These are phyloP conservation scores for Brassica hybrid DNA, from an alignment of 441 rosid genomes.

Conservation along the genomic window DNA sequence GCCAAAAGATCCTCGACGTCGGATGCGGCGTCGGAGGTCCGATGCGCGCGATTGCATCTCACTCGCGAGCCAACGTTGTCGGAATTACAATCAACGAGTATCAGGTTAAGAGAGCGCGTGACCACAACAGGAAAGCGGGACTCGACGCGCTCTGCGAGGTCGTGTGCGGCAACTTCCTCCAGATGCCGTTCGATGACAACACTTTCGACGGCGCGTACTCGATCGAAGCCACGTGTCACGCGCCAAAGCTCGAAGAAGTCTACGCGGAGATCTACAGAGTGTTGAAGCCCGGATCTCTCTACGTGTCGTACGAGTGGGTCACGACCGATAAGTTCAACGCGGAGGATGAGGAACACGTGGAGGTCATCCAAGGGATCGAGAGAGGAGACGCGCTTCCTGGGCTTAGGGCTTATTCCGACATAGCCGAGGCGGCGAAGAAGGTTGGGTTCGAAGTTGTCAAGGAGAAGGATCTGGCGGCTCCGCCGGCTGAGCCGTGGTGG, in stretches of 20 bases:
- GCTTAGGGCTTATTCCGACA: conserved; percentile 61
- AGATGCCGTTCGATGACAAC: conserved; percentile 75
- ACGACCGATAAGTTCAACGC: conserved; percentile 64
- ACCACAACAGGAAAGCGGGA: conserved; percentile 81
- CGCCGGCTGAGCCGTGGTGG: conserved; percentile 86
- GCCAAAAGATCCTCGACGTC: conserved; percentile 65
- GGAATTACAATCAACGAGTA: conserved; percentile 92
- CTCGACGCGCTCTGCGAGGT: conserved; percentile 76
- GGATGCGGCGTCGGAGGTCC: conserved; percentile 95
- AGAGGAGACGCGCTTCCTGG: conserved; percentile 88
- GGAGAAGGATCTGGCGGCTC: conserved; percentile 76
- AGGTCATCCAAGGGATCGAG: conserved; percentile 81
- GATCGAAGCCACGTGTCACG: conserved; percentile 87
- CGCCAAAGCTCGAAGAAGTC: conserved; percentile 53
- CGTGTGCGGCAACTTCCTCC: conserved; percentile 74
- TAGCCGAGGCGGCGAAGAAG: conserved; percentile 60
- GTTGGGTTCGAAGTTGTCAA: conserved; percentile 81
- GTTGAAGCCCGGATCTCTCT: conserved; percentile 75
- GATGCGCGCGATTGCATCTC: conserved; percentile 89
- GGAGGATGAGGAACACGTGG: conserved; percentile 62
- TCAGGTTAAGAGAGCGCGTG: conserved; percentile 75
- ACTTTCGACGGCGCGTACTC: conserved; percentile 92
- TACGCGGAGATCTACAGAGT: conserved; percentile 64
- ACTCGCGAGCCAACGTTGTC: conserved; percentile 73
- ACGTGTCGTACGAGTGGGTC: conserved; percentile 88